Conservation (phyloP, 2,329 filamentous ascomycete species). For the Seiridium cupressi region DNA sequence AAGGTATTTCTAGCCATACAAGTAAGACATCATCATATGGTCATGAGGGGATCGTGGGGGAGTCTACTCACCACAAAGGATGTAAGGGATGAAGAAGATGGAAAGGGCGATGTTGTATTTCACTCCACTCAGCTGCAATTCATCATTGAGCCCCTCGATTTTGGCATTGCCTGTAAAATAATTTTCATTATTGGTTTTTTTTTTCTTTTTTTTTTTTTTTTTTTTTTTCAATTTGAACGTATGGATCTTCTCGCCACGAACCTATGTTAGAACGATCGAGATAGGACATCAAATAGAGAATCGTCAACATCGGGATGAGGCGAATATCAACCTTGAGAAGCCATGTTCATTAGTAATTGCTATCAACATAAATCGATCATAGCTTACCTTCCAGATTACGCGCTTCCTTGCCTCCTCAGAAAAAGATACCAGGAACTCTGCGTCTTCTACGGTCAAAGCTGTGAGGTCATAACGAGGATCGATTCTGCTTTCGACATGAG, state of each 20-base stretch:
- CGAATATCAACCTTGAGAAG: background rate
- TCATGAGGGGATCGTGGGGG: no score
- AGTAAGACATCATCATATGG: no score
- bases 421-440: background rate
- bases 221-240: background rate
- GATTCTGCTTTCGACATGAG: background rate
- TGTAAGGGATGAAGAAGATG: constrained; percentile 1
- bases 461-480: background rate
- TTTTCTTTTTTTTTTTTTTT: no score
- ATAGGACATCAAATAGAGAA: background rate
- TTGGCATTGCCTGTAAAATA: constrained; percentile 8
- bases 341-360: background rate
- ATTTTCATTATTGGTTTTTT: no score
- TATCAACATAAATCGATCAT: background rate
- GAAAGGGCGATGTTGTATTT: background rate
- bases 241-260: background rate
- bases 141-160: background rate
- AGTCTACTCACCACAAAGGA: background rate
- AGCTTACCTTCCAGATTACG: background rate
- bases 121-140: background rate
- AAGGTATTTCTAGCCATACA: background rate
- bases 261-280: background rate
- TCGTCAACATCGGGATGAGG: background rate
- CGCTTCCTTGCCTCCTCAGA: background rate
- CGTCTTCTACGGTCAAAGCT: background rate